Conservation (phyloP, 768 basidiomycete species). For the Gymnopilus dilepis region DNA sequence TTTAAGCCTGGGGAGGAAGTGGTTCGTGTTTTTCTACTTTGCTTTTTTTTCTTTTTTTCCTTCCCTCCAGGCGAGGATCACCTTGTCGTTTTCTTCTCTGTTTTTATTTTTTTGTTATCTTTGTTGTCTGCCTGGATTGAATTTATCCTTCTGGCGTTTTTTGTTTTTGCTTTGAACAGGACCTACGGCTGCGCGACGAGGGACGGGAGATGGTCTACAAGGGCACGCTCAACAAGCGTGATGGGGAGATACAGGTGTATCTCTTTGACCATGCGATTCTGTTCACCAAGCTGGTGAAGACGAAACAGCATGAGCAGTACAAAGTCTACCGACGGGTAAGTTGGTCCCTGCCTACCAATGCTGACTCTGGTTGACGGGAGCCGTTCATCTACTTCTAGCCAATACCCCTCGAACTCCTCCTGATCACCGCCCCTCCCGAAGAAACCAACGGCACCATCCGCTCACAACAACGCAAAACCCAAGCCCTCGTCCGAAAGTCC, state of each 20-base stretch:
- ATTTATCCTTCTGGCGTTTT: not conserved
- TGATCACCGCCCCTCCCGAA: constrained; percentile 82
- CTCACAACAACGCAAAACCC: constrained; percentile 43
- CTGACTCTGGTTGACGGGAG: no score
- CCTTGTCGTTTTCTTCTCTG: not conserved
- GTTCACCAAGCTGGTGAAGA: constrained; percentile 85
- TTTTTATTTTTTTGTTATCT: not conserved
- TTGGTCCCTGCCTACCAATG: no score
- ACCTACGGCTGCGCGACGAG: constrained; percentile 86
- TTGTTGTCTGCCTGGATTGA: not conserved
- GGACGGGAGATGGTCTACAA: constrained; percentile 92
- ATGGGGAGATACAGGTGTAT: constrained; percentile 91
- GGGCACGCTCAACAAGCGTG: constrained; percentile 87
- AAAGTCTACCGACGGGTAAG: constrained; percentile 92
- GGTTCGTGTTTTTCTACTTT: constrained; percentile 50
- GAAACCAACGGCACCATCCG: constrained; percentile 38
- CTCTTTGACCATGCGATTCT: constrained; percentile 96
- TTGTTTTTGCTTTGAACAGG: constrained; percentile 46
- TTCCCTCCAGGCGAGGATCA: not conserved
- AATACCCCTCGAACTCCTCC: constrained; percentile 92
- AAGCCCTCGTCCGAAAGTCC: constrained; percentile 50
- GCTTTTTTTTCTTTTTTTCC: not conserved
- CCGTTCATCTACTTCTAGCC: constrained; percentile 61
- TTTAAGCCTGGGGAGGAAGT: constrained; percentile 92
- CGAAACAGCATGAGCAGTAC: constrained; percentile 89